These are phyloP conservation scores for Trichosanthes truncata DNA, from an alignment of 306 rosid genomes.

Conservation along the genomic window DNA sequence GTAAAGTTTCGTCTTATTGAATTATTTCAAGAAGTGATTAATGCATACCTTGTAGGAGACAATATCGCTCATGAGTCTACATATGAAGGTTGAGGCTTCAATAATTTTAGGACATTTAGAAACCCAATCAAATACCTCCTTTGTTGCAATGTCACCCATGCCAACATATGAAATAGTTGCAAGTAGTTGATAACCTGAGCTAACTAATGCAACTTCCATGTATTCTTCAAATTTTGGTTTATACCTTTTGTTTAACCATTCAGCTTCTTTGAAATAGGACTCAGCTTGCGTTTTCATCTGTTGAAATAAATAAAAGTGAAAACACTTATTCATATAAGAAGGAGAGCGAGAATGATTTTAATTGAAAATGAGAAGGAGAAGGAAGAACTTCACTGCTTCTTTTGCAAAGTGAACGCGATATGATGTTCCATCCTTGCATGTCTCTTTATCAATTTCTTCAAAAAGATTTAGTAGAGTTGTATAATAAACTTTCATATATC, in stretches of 20 bases:
- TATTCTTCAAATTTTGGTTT: conserved; percentile 32
- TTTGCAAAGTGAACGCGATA: conserved; percentile 7
- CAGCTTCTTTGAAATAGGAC: conserved; percentile 28
- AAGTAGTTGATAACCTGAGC: background rate
- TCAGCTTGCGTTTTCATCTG: conserved; percentile 13
- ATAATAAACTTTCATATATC: conserved; percentile 16
- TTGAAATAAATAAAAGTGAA: no score
- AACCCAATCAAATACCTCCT: conserved; percentile 12
- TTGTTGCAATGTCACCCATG: conserved; percentile 15
- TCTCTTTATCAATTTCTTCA: conserved; percentile 14
- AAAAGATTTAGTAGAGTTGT: conserved; percentile 1
- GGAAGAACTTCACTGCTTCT: conserved; percentile 5
- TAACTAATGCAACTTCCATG: background rate
- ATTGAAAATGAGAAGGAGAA: background rate
- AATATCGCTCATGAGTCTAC: conserved; percentile 9
- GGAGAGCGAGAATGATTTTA: background rate
- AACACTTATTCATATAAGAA: no score
- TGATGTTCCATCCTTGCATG: conserved; percentile 4
- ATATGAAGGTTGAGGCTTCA: background rate
- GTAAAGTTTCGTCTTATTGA: background rate
- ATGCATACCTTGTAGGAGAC: conserved; percentile 11
- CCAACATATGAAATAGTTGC: background rate
- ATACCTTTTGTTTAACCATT: conserved; percentile 25
- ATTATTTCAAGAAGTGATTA: background rate
- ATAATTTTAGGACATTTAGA: conserved; percentile 1